Evolutionary conservation across 1,139 yeast species (phyloP).

Genomic region (Tardiomyces depauwii): DNA sequence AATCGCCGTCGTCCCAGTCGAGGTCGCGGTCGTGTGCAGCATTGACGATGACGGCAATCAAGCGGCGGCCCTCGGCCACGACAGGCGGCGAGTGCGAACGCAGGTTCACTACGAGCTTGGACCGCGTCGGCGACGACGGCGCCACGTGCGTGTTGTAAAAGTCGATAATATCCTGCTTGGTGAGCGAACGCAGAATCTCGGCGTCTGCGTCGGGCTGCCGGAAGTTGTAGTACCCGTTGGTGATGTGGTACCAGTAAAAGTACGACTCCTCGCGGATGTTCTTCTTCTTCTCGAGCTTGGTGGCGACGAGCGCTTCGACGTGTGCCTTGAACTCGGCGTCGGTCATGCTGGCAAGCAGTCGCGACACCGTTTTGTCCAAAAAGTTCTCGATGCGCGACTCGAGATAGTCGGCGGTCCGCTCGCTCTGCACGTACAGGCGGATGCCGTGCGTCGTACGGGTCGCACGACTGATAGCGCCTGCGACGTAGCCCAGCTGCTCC

Average conservation of each 20-base stretch:
- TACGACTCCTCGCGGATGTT: slow-evolving; percentile 67
- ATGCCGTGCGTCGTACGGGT: slow-evolving; percentile 70
- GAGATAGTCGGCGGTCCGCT: slow-evolving; percentile 60
- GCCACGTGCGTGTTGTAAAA: slow-evolving; percentile 42
- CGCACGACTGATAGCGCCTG: slow-evolving; percentile 60
- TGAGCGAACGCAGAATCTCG: slow-evolving; percentile 38
- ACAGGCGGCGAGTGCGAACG: slow-evolving; percentile 39
- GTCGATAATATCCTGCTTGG: slow-evolving; percentile 45
- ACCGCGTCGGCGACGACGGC: slow-evolving; percentile 29
- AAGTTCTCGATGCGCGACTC: slow-evolving; percentile 69
- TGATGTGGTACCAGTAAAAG: slow-evolving; percentile 56
- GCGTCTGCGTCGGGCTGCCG: slow-evolving; percentile 44
- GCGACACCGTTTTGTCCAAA: slow-evolving; percentile 22
- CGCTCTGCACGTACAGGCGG: slow-evolving; percentile 78
- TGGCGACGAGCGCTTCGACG: slow-evolving; percentile 54
- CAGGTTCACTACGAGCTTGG: slow-evolving; percentile 53
- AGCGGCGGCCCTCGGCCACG: slow-evolving; percentile 12
- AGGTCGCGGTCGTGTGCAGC: slow-evolving; percentile 32
- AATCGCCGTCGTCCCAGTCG: not conserved
- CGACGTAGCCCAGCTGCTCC: slow-evolving; percentile 88
- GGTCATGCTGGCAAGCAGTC: slow-evolving; percentile 32
- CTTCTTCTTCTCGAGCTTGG: slow-evolving; percentile 60
- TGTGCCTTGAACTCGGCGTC: slow-evolving; percentile 58
- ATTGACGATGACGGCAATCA: slow-evolving; percentile 20
- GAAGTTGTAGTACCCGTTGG: slow-evolving; percentile 72